Conservation (phyloP, 2,329 filamentous ascomycete genomes). For the Cucurbitaria berberidis region DNA sequence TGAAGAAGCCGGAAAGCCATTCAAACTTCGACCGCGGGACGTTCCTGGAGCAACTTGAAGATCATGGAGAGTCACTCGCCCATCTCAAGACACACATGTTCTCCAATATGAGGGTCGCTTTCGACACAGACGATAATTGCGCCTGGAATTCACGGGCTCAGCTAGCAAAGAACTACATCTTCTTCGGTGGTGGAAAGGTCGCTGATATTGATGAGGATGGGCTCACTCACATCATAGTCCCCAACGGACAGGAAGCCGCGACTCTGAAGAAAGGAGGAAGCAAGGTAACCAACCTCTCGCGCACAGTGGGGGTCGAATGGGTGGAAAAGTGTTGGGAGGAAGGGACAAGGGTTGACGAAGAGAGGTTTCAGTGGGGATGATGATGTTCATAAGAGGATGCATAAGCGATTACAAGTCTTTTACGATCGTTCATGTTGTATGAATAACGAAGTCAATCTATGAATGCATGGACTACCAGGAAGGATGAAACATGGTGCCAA, state of each 20-base stretch:
- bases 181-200: constrained; percentile 72
- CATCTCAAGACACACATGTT: constrained; percentile 43
- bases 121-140: constrained; percentile 11
- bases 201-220: constrained; percentile 57
- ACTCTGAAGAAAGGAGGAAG: constrained; percentile 53
- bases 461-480: neutral
- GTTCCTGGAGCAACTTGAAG: constrained; percentile 37
- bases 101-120: constrained; percentile 28
- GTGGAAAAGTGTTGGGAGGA: constrained; percentile 81
- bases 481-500: neutral
- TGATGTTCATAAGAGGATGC: neutral
- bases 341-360: constrained; percentile 77
- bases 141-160: constrained; percentile 39
- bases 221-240: constrained; percentile 76
- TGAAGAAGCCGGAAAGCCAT: constrained; percentile 38
- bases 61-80: constrained; percentile 30
- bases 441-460: neutral
- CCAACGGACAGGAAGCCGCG: constrained; percentile 53
- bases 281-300: constrained; percentile 60
- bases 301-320: constrained; percentile 75
- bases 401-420: neutral
- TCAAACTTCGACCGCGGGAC: constrained; percentile 20
- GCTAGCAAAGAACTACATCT: constrained; percentile 63
- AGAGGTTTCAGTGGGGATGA: constrained; percentile 46
- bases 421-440: neutral